Evolutionary conservation across 225 moss, liverwort and hornwort species (phyloP).

Genomic region (Straminergon stramineum): DNA sequence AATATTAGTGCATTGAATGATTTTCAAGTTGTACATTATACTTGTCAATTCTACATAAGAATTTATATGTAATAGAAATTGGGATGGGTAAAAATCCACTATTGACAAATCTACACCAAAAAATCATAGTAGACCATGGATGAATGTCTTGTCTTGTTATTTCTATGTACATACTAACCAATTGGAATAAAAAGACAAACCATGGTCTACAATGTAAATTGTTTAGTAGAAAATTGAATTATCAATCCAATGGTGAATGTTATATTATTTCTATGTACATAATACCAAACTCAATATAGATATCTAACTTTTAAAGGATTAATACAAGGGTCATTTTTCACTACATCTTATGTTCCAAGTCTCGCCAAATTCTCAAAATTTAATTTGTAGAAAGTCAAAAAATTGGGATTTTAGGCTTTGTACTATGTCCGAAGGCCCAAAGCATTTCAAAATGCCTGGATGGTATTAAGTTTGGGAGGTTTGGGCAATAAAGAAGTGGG

Average conservation of each 20-base stretch:
- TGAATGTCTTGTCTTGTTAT: too few relatives aligned
- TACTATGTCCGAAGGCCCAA: background rate
- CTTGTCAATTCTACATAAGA: too few relatives aligned
- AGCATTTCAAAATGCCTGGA: background rate
- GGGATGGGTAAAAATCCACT: too few relatives aligned
- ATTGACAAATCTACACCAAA: too few relatives aligned
- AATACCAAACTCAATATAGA: background rate
- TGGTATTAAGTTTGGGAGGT: background rate
- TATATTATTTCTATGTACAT: background rate
- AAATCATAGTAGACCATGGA: too few relatives aligned
- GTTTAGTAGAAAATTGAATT: too few relatives aligned
- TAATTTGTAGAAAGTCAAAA: background rate
- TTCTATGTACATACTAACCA: too few relatives aligned
- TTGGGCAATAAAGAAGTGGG: background rate
- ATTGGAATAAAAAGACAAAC: too few relatives aligned
- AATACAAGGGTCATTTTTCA: background rate
- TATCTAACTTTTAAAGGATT: background rate
- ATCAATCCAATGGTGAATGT: background rate
- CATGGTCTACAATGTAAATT: rapidly evolving
- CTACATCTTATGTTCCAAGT: background rate
- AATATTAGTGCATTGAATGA: background rate
- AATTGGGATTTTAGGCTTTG: background rate
- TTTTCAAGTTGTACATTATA: too few relatives aligned
- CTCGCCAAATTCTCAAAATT: background rate
- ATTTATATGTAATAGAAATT: too few relatives aligned